Percentiles rank a stretch among this genome's conserved stretches.
Evolutionary conservation across 495 filamentous ascomycete species (phyloP).

Genomic region (Aspergillus bridgeri): DNA sequence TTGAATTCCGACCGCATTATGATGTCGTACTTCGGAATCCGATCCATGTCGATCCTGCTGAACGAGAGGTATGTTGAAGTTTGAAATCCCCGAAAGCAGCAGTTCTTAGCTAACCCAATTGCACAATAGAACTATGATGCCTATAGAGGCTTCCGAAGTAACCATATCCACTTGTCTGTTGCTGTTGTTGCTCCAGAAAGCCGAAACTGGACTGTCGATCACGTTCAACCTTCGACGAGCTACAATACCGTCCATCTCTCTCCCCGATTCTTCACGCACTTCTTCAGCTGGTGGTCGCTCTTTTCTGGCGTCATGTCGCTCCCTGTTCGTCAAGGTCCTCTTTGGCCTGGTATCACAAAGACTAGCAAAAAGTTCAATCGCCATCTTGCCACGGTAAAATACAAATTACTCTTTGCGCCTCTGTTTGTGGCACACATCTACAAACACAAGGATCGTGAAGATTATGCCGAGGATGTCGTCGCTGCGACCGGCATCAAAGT

Average conservation of each 20-base stretch:
- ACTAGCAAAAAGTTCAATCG: slow-evolving; percentile 98
- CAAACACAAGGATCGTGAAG: slow-evolving; percentile 94
- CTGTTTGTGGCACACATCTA: slow-evolving; percentile 95
- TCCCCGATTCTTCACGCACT: slow-evolving; percentile 95
- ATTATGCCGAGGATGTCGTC: slow-evolving; percentile 73
- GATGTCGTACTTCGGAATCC: slow-evolving; percentile 83
- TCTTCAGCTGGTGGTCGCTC: slow-evolving; percentile 96
- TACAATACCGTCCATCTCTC: slow-evolving; percentile 94
- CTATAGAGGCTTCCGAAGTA: slow-evolving; percentile 87
- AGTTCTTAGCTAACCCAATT: not conserved
- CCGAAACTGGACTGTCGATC: slow-evolving; percentile 69
- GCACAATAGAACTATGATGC: slow-evolving; percentile 70
- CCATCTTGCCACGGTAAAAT: slow-evolving; percentile 95
- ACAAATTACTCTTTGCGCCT: slow-evolving; percentile 87
- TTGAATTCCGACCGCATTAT: slow-evolving; percentile 89
- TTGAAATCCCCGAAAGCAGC: slow-evolving; percentile 1
- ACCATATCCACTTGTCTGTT: slow-evolving; percentile 92
- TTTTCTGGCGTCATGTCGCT: slow-evolving; percentile 95
- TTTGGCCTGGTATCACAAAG: slow-evolving; percentile 91
- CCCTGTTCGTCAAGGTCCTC: slow-evolving; percentile 82
- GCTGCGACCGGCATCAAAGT: slow-evolving; percentile 93
- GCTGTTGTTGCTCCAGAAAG: slow-evolving; percentile 79
- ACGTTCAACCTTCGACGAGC: slow-evolving; percentile 69
- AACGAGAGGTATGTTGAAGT: slow-evolving; percentile 27
- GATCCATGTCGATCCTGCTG: slow-evolving; percentile 57